These are phyloP conservation scores for Aureobasidium lini DNA, from an alignment of 2,329 filamentous ascomycete genomes.

Conservation along the genomic window DNA sequence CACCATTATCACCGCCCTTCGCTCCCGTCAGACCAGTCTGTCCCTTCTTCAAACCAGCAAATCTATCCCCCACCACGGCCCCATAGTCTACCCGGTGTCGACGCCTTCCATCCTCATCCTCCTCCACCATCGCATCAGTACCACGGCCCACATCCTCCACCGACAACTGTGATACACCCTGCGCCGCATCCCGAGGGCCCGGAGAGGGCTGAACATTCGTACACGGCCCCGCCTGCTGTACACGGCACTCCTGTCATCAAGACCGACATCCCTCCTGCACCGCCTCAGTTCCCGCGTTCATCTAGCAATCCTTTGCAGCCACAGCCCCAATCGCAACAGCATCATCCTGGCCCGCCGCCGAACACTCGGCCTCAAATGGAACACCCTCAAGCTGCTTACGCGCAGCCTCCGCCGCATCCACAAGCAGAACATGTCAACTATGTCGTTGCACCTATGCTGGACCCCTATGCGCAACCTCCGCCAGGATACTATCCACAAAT, in stretches of 20 bases:
- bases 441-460: slow-evolving; percentile 16
- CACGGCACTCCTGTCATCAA: slow-evolving; percentile 30
- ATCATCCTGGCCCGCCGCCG: slow-evolving; percentile 5
- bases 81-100: slow-evolving; percentile 5
- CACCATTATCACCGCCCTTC: slow-evolving; percentile 13
- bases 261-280: slow-evolving; percentile 18
- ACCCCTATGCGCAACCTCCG: slow-evolving; percentile 25
- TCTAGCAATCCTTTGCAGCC: slow-evolving; percentile 4
- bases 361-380: slow-evolving; percentile 15
- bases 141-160: slow-evolving; percentile 17
- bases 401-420: neutral
- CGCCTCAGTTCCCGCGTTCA: slow-evolving; percentile 20
- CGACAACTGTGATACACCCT: slow-evolving; percentile 5
- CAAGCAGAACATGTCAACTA: slow-evolving; percentile 7
- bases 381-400: neutral
- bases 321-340: neutral
- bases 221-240: slow-evolving; percentile 26
- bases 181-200: slow-evolving; percentile 19
- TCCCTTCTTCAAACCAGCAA: slow-evolving; percentile 12
- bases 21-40: neutral
- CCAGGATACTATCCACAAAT: slow-evolving; percentile 9
- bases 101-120: slow-evolving; percentile 9
- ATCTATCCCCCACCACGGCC: slow-evolving; percentile 16
- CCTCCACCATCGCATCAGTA: slow-evolving; percentile 17
- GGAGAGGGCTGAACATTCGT: slow-evolving; percentile 22